Evolutionary conservation across 345 rosid genomes (phyloP).

Genomic region (Lepidium aucheri): DNA sequence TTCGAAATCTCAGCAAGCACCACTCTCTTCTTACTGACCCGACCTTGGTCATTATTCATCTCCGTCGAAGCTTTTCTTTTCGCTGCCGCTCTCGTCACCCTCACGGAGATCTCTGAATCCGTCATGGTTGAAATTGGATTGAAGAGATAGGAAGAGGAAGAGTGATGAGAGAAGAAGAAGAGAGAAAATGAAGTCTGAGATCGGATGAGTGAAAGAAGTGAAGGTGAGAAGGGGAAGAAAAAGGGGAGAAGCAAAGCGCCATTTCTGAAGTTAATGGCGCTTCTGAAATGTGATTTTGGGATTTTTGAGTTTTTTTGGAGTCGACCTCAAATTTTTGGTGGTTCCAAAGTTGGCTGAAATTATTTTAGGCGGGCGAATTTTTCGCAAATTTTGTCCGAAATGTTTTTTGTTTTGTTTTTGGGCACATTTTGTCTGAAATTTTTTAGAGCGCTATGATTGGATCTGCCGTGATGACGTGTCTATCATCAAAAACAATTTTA

Average conservation of each 20-base stretch:
- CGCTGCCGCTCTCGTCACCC: slow-evolving; percentile 14
- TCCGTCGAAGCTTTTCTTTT: slow-evolving; percentile 6
- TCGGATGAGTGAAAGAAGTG: slow-evolving; percentile 12
- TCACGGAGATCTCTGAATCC: not conserved
- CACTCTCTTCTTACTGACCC: slow-evolving; percentile 18
- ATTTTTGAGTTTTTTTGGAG: slow-evolving; percentile 4
- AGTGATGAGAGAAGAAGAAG: not conserved
- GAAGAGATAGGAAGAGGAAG: not conserved
- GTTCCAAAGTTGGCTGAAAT: not conserved
- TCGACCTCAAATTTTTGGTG: not conserved
- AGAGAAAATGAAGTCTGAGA: slow-evolving; percentile 3
- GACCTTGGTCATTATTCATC: not conserved
- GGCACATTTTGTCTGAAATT: too few relatives aligned
- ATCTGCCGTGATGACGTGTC: too few relatives aligned
- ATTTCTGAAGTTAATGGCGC: slow-evolving; percentile 17
- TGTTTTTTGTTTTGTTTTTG: not conserved
- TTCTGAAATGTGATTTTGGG: not conserved
- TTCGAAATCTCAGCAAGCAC: slow-evolving; percentile 20
- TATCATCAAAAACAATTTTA: too few relatives aligned
- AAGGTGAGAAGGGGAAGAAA: not conserved
- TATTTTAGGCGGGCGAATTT: slow-evolving; percentile 8
- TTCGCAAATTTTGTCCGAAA: not conserved
- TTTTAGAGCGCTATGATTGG: too few relatives aligned
- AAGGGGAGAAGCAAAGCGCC: slow-evolving; percentile 23
- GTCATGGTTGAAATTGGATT: slow-evolving; percentile 1